Evolutionary conservation across 352 stramenopile genomes (phyloP), one percentile per base, ranked within the genome.

Genomic region (Phytophthora gonapodyides): DNA sequence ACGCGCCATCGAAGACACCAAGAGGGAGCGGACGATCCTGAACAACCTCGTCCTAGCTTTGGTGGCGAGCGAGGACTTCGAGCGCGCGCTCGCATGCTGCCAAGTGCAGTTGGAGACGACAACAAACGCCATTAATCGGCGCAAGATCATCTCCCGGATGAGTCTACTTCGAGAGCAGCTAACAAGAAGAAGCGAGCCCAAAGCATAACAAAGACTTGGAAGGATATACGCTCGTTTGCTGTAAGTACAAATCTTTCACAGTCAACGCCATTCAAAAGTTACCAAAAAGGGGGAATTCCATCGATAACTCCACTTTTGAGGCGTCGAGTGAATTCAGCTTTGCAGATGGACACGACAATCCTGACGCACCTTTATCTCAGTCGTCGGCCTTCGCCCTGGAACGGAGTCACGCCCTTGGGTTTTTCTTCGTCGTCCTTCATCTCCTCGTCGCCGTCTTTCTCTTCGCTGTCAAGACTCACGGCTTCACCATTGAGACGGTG

Each of bases 41-140:
- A 93, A 94, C 67, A 94, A 94, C 48, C 69, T 94, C 9, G 82
- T 94, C 37, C 82, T 94, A 15, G 81, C 85, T 8, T 66, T 88
- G 37, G 87, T 88, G 50, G 85, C 81, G 1, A 76, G 72, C 24
- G 75, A 88, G 15, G 73, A 89, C 42, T 88, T 80, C 17, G 63
- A 78, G 12, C 68, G 71, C 8, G 81, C 83, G 30, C 76, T 90
- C 45, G 50, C 58, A 17, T 89, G 81, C 59, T 93, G 76, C 49
- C 68, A 89, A 42, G 68, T 93, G 16, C 83, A 92, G 45, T 58
- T 94, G 17, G 71, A 89, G 16, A 85, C 72, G 50, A 94, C 80
- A 2, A 69, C 70, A 49, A 89, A 84, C 49, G 78, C 79, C 6
- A 78, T 88, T 42, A 93, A 94, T 35, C 80, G 78, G 0, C 78